Percentiles rank a stretch among this genome's conserved stretches.
Conservation (phyloP, 148 eudicot genomes). For the Talinum fruticosum region DNA sequence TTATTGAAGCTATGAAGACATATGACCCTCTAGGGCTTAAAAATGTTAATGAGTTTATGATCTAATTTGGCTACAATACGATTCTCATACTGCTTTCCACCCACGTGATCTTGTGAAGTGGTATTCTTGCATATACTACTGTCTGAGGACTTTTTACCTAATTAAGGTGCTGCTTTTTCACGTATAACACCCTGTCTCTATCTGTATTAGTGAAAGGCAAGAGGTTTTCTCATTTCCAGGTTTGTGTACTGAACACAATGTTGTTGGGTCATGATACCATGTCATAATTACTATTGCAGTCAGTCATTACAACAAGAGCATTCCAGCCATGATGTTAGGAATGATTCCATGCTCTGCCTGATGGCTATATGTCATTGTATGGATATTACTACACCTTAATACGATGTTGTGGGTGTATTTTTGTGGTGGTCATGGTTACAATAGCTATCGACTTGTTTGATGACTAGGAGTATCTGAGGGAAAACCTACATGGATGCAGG, state of each 20-base stretch:
- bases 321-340: neutral
- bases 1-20: too few species aligned
- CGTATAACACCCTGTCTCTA: neutral
- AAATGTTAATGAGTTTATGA: too few species aligned
- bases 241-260: neutral
- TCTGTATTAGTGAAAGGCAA: too few species aligned
- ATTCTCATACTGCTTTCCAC: neutral
- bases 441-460: neutral
- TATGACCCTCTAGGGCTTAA: too few species aligned
- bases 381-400: neutral
- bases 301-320: neutral
- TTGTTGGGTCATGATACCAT: neutral
- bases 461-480: neutral
- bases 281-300: neutral
- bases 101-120: neutral
- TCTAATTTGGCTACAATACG: neutral
- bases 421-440: neutral
- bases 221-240: neutral
- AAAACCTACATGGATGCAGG: too few species aligned
- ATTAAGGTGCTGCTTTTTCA: too few species aligned
- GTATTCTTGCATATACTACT: neutral
- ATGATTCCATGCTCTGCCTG: too few species aligned
- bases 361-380: neutral
- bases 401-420: neutral
- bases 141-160: neutral